Base-by-base conservation (phyloP, 2,329 filamentous ascomycete genomes). In the Keithomyces neogunnii region DNA sequence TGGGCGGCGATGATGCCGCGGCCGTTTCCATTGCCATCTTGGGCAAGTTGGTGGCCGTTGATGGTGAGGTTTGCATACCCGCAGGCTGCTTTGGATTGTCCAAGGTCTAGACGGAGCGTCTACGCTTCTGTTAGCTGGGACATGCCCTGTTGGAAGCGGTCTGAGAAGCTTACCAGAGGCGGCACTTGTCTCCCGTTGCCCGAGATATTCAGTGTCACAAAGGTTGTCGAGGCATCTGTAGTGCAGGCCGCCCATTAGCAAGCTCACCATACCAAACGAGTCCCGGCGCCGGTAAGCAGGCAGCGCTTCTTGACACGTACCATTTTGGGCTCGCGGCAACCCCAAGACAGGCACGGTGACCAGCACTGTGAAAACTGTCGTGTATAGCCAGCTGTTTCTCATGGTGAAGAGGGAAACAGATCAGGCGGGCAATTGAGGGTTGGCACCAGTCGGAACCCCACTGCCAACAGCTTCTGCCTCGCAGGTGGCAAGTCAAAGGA, bases 51-150 rank as follows among this genome's bases (percentile, higher is more conserved):
- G 52, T 73, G 68, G 52, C 70, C 73, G 59, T 77, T 73, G 53
- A 80, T 59, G 19, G 69, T 72, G 52, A 78, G 64, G 55, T 73
- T 74, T 55, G 69, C 71, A 31, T 52, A 66, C 3, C 71, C 74
- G 57, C 77, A 80, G 30, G 70, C 65, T n/a, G 68, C 61, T 8
- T 64, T 63, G 8, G 74, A 73, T 52, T 74, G 69, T 33, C 70
- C 60, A 38, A 79, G 63, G 54, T 76, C 69, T 45, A 80, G 59
- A 45, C 67, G 66, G 47, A 79, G 63, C 42, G 63, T 63, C 67
- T 47, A 28, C 10, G 30, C 33, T 70, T 19, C 19, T 19, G 19
- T 19, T 19, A 19, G 19, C 10, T 43, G 7, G n/a, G n/a, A 29
- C 28, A n/a, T 19, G 28, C 7, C 6, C 28, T 8, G 40, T 43